phyloP scores from a whole-genome alignment of 805 yeast species.

The Saturnispora serradocipensis region DNA sequence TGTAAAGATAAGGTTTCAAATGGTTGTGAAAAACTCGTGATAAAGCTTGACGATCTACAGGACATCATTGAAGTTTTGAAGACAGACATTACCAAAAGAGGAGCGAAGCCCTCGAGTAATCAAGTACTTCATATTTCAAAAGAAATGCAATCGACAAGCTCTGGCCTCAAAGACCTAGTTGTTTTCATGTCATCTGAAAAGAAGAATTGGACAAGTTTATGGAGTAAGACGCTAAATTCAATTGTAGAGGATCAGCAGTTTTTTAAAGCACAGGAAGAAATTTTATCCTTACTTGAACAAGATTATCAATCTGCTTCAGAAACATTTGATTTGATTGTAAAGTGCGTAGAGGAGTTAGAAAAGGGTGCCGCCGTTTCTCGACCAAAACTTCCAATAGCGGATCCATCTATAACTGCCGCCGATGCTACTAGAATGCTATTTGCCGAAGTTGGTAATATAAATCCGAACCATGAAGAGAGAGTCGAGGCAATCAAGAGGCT shows the following conservation, averaged over 20 bases:
- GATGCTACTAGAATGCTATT: slow-evolving; percentile 68
- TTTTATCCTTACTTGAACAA: slow-evolving; percentile 67
- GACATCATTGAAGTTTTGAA: slow-evolving; percentile 84
- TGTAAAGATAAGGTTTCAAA: slow-evolving; percentile 66
- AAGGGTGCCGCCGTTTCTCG: slow-evolving; percentile 39
- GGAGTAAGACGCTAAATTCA: slow-evolving; percentile 86
- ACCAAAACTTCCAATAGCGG: slow-evolving; percentile 31
- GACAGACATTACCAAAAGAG: slow-evolving; percentile 86
- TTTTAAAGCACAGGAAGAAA: slow-evolving; percentile 80
- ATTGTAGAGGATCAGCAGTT: slow-evolving; percentile 93
- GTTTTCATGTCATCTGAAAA: slow-evolving; percentile 60
- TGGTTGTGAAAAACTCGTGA: slow-evolving; percentile 65
- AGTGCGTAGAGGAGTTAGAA: slow-evolving; percentile 70
- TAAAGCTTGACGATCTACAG: slow-evolving; percentile 82
- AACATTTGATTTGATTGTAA: slow-evolving; percentile 72
- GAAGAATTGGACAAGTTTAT: slow-evolving; percentile 78
- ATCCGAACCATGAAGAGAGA: slow-evolving; percentile 78
- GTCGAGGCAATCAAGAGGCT: slow-evolving; percentile 85
- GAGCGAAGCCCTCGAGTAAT: slow-evolving; percentile 69
- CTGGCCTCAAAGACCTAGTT: slow-evolving; percentile 44
- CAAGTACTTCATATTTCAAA: slow-evolving; percentile 58
- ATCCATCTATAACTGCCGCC: slow-evolving; percentile 53
- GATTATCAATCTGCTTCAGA: slow-evolving; percentile 75
- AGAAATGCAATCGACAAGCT: slow-evolving; percentile 53
- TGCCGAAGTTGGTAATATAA: slow-evolving; percentile 65